phyloP scores from a whole-genome alignment of 306 rosid species.

The Acacia melanoxylon region DNA sequence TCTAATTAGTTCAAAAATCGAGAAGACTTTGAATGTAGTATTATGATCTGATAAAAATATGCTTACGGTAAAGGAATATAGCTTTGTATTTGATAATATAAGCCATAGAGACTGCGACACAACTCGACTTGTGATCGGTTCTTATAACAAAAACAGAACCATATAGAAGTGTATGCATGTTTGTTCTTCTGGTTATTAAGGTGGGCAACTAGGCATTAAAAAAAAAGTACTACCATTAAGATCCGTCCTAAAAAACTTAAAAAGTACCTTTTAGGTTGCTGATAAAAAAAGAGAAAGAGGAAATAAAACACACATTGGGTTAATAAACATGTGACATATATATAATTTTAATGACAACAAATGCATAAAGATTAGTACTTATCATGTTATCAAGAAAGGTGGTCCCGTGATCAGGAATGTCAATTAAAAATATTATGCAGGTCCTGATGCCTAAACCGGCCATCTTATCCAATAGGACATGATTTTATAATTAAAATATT shows the following conservation, averaged over 20 bases:
- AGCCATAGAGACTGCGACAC: background rate
- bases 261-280: background rate
- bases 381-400: background rate
- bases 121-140: background rate
- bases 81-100: background rate
- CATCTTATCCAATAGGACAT: background rate
- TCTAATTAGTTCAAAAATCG: background rate
- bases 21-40: background rate
- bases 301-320: background rate
- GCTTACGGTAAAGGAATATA: background rate
- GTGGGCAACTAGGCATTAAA: background rate
- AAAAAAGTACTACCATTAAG: background rate
- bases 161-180: background rate
- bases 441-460: background rate
- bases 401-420: slow-evolving; percentile 38
- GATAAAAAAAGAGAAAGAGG: background rate
- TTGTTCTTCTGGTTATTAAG: background rate
- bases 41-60: too few relatives aligned
- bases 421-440: slow-evolving; percentile 2
- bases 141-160: background rate
- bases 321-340: background rate
- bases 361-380: background rate
- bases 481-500: background rate
- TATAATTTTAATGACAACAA: background rate
- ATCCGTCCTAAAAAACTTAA: background rate